A percentile compares a stretch with the other conserved stretches of the same genome.
These are phyloP conservation scores for Thelephora ganbajun DNA, from an alignment of 768 basidiomycete genomes.

Conservation along the genomic window DNA sequence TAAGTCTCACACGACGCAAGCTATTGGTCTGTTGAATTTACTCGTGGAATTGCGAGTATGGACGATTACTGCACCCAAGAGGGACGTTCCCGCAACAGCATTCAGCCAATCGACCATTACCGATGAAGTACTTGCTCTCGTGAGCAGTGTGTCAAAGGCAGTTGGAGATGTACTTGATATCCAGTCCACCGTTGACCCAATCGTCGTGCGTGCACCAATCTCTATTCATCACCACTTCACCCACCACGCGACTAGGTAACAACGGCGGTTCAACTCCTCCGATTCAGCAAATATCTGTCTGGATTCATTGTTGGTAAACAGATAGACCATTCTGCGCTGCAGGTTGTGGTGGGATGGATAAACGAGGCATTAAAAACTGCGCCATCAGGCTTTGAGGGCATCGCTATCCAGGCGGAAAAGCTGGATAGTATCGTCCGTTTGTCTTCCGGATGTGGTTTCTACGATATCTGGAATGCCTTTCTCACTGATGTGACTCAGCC, in stretches of 20 bases:
- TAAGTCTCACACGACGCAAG: background rate
- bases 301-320: slow-evolving; percentile 2
- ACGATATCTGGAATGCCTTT: slow-evolving; percentile 8
- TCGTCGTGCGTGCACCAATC: no score
- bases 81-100: no score
- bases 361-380: slow-evolving; percentile 23
- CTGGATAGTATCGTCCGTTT: slow-evolving; percentile 40
- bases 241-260: background rate
- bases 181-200: no score
- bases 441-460: slow-evolving; percentile 49
- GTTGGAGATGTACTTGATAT: no score
- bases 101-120: no score
- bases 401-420: slow-evolving; percentile 19
- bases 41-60: no score
- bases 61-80: no score
- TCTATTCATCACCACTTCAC: no score
- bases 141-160: no score
- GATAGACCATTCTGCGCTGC: slow-evolving; percentile 56
- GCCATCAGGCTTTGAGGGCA: slow-evolving; percentile 19
- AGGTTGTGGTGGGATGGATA: slow-evolving; percentile 45
- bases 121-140: no score
- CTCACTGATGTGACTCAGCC: background rate
- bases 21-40: no score
- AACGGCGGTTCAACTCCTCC: background rate
- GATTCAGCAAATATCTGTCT: background rate